Evolutionary conservation across 2,329 filamentous ascomycete genomes (phyloP), one percentile per base, ranked within the genome.

Genomic region (Aspergillus aculeatus): DNA sequence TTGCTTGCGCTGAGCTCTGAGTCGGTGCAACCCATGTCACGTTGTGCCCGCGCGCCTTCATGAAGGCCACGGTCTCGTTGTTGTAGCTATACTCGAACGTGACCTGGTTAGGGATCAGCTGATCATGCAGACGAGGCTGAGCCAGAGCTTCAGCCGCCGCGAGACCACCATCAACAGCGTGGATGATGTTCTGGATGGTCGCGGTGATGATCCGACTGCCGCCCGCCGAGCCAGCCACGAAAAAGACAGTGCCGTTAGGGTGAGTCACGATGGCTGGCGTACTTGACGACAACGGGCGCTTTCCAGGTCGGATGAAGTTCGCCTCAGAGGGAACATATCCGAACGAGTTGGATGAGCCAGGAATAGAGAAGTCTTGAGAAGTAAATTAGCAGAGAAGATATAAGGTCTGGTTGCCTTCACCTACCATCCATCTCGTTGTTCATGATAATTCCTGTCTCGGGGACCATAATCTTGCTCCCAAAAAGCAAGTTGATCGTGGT

Each of bases 401-500:
- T 29, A 9, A 4, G 47, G 21, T 5, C 11, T 24, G 5, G 23
- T 16, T 10, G n/a, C 12, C 6, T 69, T 75, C 78, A 78, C 79
- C 63, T 82, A 80, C 73, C 81, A 75, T 85, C 81, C 83, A 85
- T 85, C 64, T 84, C 80, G 63, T 84, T 80, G 65, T 85, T 85
- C 80, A 96, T 85, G 57, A 96, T 91, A 59, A 96, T 83, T 19
- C 93, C 93, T 0, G 92, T 93, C 66, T 89, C 84, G 0, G 92
- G 91, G 0, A 94, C 89, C 76, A 96, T 86, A 64, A 96, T 75
- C 21, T 86, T 82, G 29, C 87, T 89, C 50, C 94, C 94, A 68
- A 96, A 98, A 3, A 95, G 82, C 4, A 95, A 81, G 75, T 97
- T 97, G 58, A 97, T 81, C 0, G 94, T 97, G 0, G 92, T 95